A percentile compares a stretch with the other conserved stretches of the same genome.
These are phyloP conservation scores for Thielaviopsis populi DNA, from an alignment of 2,329 filamentous ascomycete genomes.

Conservation along the genomic window DNA sequence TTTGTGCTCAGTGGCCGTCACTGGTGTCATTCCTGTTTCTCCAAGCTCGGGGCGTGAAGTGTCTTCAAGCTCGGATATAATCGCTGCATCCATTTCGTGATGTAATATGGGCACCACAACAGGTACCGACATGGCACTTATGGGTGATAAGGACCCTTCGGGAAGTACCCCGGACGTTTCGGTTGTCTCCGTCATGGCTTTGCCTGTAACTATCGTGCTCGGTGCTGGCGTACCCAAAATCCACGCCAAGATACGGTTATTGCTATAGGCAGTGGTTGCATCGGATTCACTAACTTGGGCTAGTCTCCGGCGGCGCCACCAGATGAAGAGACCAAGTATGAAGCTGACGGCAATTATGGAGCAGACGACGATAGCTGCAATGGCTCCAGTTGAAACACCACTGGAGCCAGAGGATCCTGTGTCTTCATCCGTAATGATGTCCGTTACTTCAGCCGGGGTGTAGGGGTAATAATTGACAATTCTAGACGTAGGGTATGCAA, in stretches of 20 bases:
- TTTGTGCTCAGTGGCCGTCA: background rate
- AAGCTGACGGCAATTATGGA: conserved; percentile 38
- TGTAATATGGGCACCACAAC: background rate
- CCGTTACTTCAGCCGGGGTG: conserved; percentile 20
- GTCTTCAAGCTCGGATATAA: background rate
- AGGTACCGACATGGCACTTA: background rate
- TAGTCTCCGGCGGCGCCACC: conserved; percentile 37
- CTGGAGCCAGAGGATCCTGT: background rate
- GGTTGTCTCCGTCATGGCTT: conserved; percentile 32
- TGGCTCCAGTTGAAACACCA: conserved; percentile 19
- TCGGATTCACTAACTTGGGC: conserved; percentile 27
- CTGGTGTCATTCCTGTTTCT: background rate
- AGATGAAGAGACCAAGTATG: conserved; percentile 30
- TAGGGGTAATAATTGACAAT: conserved; percentile 50
- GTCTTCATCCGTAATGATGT: background rate
- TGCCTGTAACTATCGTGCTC: conserved; percentile 26
- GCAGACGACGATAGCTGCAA: conserved; percentile 47
- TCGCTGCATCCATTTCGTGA: background rate
- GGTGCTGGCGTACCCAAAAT: conserved; percentile 26
- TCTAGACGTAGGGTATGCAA: conserved; percentile 39
- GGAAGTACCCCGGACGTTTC: conserved; percentile 3
- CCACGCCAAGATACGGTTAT: conserved; percentile 37
- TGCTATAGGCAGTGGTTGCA: conserved; percentile 31
- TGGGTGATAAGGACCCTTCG: background rate
- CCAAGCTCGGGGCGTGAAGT: background rate